Evolutionary conservation across 2,329 filamentous ascomycete genomes (phyloP).

Genomic region (Fusarium aywerte): DNA sequence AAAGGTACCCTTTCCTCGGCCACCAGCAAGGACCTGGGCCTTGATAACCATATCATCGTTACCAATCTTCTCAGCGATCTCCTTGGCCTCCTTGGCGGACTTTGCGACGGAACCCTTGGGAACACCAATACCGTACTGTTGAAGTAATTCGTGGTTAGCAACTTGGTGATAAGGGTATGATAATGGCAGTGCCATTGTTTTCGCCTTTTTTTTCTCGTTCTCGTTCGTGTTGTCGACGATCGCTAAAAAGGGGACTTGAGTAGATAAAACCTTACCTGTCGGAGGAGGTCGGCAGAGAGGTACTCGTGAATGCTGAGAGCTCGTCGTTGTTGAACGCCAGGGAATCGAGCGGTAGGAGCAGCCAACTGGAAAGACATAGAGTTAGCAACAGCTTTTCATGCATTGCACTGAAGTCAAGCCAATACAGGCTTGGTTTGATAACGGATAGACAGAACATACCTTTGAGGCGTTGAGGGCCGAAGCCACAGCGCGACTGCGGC

Average conservation of each 20-base stretch:
- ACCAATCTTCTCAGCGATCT: constrained; percentile 89
- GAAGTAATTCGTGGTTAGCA: constrained; percentile 38
- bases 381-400: constrained; percentile 24
- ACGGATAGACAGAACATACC: constrained; percentile 61
- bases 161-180: constrained; percentile 10
- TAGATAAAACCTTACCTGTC: constrained; percentile 62
- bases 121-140: constrained; percentile 91
- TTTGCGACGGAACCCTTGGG: constrained; percentile 90
- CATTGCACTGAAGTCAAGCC: constrained; percentile 9
- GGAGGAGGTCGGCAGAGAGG: constrained; percentile 91
- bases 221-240: constrained; percentile 25
- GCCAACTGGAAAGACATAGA: constrained; percentile 46
- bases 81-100: constrained; percentile 86
- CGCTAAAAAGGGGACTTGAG: constrained; percentile 18
- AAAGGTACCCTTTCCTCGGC: constrained; percentile 96
- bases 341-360: constrained; percentile 63
- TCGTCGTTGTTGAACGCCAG: constrained; percentile 83
- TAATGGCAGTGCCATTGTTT: constrained; percentile 17
- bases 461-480: constrained; percentile 81
- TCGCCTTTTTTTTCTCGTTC: background rate
- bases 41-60: constrained; percentile 99
- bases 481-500: constrained; percentile 82
- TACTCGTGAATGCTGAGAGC: constrained; percentile 98
- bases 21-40: constrained; percentile 97
- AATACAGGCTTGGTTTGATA: constrained; percentile 18